Conservation (phyloP, 768 basidiomycete genomes). For the Neoboletus brunneissimus region DNA sequence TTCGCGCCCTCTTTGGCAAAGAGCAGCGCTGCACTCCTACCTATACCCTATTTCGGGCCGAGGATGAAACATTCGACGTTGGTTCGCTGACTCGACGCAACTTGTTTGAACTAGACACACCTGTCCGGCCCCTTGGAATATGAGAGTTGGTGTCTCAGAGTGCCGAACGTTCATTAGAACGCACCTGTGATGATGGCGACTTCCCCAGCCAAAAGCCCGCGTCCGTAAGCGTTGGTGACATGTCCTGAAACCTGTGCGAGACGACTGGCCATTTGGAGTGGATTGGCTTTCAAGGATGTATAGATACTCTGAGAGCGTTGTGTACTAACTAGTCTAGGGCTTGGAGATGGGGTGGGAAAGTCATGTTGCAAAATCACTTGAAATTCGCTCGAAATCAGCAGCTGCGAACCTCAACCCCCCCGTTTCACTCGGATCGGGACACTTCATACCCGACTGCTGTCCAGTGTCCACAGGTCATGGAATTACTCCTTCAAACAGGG, state of each 20-base stretch:
- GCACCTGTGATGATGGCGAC: constrained; percentile 85
- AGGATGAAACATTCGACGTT: background rate
- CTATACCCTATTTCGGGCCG: constrained; percentile 59
- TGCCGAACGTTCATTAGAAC: constrained; percentile 17
- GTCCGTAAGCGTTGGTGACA: constrained; percentile 46
- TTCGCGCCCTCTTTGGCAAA: constrained; percentile 86
- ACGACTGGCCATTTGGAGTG: constrained; percentile 46
- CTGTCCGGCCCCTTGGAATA: constrained; percentile 70
- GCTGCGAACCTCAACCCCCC: too few species aligned
- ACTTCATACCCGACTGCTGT: background rate
- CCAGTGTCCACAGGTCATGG: background rate
- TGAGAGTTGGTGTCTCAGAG: background rate
- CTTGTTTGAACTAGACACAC: constrained; percentile 33
- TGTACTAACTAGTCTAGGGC: background rate
- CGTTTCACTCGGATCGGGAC: background rate
- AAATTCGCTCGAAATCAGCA: background rate
- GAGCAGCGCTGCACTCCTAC: constrained; percentile 66
- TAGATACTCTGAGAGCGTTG: background rate
- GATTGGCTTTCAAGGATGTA: background rate
- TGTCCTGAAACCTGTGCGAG: constrained; percentile 72
- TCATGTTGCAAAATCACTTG: background rate
- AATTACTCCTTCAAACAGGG: background rate
- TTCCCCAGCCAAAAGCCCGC: constrained; percentile 68
- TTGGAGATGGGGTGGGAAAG: background rate
- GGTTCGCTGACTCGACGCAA: background rate